Percentiles rank a stretch among this genome's conserved stretches.
Evolutionary conservation across 768 basidiomycete species (phyloP).

Genomic region (Boletellus ananas): DNA sequence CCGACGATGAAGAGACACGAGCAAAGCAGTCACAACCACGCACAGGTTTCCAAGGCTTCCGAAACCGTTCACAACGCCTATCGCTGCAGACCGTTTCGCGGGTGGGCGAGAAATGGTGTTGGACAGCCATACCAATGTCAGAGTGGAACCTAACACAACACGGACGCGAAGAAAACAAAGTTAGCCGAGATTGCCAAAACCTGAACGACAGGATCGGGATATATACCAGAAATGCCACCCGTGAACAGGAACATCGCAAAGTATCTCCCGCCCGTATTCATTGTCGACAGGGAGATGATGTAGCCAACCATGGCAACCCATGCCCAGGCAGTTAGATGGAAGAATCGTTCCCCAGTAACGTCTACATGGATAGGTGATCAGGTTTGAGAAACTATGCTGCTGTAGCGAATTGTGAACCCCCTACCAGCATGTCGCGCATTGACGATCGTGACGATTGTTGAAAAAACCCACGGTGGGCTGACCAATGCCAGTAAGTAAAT

Average conservation of each 20-base stretch:
- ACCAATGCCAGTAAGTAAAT: neutral
- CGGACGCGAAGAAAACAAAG: too few species aligned
- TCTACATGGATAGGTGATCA: constrained; percentile 30
- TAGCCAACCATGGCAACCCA: constrained; percentile 60
- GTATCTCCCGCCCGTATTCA: constrained; percentile 49
- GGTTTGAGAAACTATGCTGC: too few species aligned
- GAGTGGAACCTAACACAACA: too few species aligned
- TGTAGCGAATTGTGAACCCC: neutral
- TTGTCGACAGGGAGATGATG: constrained; percentile 56
- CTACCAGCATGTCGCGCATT: constrained; percentile 55
- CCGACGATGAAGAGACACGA: neutral
- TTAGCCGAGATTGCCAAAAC: too few species aligned
- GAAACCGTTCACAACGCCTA: constrained; percentile 58
- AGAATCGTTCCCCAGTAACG: constrained; percentile 47
- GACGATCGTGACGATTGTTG: constrained; percentile 46
- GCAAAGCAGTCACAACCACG: constrained; percentile 13
- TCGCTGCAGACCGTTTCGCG: constrained; percentile 50
- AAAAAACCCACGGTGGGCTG: constrained; percentile 61
- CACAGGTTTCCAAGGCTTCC: constrained; percentile 59
- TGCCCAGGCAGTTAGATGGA: constrained; percentile 11
- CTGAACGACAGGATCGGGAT: too few species aligned
- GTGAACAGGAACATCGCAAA: constrained; percentile 65
- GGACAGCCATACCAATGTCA: constrained; percentile 26
- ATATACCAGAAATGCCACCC: constrained; percentile 28
- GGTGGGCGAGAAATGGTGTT: constrained; percentile 60